Evolutionary conservation across 805 yeast genomes (phyloP).

Genomic region (Lachancea fermentati): DNA sequence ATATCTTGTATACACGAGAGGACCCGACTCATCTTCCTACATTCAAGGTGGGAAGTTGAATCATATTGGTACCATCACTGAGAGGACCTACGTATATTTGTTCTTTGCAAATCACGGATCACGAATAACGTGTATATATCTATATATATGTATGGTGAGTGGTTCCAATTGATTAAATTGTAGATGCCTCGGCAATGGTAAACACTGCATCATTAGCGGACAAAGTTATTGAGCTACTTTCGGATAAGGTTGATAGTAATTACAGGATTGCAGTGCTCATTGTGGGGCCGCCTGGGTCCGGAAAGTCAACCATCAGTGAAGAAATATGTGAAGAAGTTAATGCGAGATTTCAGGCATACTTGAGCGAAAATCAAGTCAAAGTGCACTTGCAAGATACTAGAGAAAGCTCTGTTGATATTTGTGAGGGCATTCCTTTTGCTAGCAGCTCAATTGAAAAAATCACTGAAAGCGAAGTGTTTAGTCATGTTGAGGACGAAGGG

Average conservation of each 20-base stretch:
- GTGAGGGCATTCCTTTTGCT: conserved; percentile 7
- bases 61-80: too few species aligned
- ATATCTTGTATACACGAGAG: too few species aligned
- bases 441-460: conserved; percentile 10
- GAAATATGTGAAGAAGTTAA: conserved; percentile 41
- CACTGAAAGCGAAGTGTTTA: conserved; percentile 13
- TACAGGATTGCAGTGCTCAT: conserved; percentile 52
- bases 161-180: too few species aligned
- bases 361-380: conserved; percentile 7
- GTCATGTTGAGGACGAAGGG: conserved; percentile 19
- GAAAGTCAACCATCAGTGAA: conserved; percentile 65
- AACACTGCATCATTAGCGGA: conserved; percentile 29
- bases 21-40: too few species aligned
- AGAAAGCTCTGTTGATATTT: conserved; percentile 4
- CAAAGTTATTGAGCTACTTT: conserved; percentile 28
- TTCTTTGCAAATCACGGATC: too few species aligned
- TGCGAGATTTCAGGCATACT: conserved; percentile 16
- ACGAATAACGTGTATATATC: too few species aligned
- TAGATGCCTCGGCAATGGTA: conserved; percentile 25
- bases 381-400: conserved; percentile 3
- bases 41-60: too few species aligned
- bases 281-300: conserved; percentile 82
- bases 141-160: too few species aligned
- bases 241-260: conserved; percentile 18
- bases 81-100: too few species aligned